Base-by-base conservation (phyloP, 2,329 filamentous ascomycete genomes). In the Aureobasidium pullulans region DNA sequence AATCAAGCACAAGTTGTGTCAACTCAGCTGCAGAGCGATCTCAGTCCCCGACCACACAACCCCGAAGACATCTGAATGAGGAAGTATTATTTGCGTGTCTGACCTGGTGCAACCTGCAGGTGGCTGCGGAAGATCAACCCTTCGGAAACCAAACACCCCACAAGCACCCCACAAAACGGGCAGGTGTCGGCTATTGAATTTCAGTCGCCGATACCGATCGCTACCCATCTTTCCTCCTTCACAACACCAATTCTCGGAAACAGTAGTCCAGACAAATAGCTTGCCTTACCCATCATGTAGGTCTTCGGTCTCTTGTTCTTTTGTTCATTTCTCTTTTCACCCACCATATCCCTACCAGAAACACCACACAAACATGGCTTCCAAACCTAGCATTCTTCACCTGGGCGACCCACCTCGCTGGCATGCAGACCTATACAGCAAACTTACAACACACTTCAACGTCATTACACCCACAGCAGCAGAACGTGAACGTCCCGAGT, bases 351-450 rank as follows among this genome's bases (percentile, higher is more conserved):
- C 13, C 13, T 31, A n/a, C 43, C 28, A 28, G 15, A 6, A 16
- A 23, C 11, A 16, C 15, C n/a, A 49, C 11, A 5, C 36, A 53
- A 28, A 9, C 23, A 61, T 53, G 42, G 61, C 62, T 49, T 28
- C 64, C 13, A 74, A 73, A 62, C 73, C 73, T 4, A 71, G 69
- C 5, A 66, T 77, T 16, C 69, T 77, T 2, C 75, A 77, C 59
- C 72, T 76, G 42, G 75, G 75, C 57, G 75, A 76, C 52, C 72
- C 76, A 56, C 74, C 76, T 43, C 68, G 70, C 56, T 77, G 75
- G 75, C 77, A 77, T 61, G 73, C 76, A 62, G 69, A 71, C 2
- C 66, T 77, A 0, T 77, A 77, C 64, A 61, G 64, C 6, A 66
- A 71, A 44, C 65, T 77, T 6, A 61, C 66, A 11, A 61, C 60